Conservation (phyloP, 305 asterid genomes). For the Petunia hybrid region DNA sequence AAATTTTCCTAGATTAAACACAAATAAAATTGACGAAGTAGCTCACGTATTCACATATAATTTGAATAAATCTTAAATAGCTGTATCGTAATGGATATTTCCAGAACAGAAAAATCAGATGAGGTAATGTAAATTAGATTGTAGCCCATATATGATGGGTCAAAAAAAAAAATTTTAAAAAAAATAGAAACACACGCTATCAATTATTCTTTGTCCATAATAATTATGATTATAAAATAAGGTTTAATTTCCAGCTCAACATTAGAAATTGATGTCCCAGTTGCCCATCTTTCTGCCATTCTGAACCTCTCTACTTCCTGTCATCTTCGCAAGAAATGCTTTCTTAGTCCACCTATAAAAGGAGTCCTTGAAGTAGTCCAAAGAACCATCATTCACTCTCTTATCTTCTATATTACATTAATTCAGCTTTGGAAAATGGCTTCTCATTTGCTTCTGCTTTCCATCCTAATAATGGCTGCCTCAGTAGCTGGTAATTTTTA, state of each 20-base stretch:
- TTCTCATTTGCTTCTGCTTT: conserved; percentile 2
- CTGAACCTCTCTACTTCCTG: neutral
- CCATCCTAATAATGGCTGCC: conserved; percentile 12
- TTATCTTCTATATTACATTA: conserved; percentile 11
- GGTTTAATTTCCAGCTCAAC: neutral
- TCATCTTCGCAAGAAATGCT: conserved; percentile 11
- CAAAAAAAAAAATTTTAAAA: no score
- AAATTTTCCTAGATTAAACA: no score
- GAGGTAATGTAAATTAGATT: neutral
- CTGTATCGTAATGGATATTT: neutral
- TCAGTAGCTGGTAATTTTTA: conserved; percentile 48
- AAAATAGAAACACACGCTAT: neutral
- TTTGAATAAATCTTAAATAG: neutral
- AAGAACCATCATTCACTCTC: neutral
- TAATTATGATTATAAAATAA: conserved; percentile 13
- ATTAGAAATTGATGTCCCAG: neutral
- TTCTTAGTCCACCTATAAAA: conserved; percentile 24
- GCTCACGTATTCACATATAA: conserved; percentile 12
- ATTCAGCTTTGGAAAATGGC: conserved; percentile 22
- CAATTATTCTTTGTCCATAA: conserved; percentile 16
- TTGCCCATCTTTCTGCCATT: conserved; percentile 7
- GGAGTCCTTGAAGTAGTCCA: neutral
- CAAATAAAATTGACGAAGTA: no score
- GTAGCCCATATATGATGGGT: neutral
- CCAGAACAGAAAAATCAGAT: no score